Evolutionary conservation across 148 eudicot genomes (phyloP), one percentile per base, ranked within the genome.

Genomic region (Selenicereus undatus): DNA sequence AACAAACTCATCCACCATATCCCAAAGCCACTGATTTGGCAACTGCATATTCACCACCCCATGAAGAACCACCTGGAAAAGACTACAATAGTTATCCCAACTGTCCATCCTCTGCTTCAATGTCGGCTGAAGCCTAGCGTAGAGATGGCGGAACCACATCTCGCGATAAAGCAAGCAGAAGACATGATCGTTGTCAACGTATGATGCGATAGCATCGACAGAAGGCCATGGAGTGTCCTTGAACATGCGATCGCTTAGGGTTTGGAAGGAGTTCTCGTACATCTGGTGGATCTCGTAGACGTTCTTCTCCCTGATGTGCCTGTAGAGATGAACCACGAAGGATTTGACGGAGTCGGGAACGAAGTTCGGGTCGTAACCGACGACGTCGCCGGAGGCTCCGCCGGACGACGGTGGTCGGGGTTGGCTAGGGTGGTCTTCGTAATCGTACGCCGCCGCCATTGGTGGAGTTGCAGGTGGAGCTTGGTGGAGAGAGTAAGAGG

Each of bases 11-110:
- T 96, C 99, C 36, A 94, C 98, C 98, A 96, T 94, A 89, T 96
- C 99, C 99, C 99, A 96, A 81, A 96, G 79, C 99, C 99, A 96
- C 88, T 96, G 99, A 79, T 96, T 96, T 5, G 98, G 98, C 84
- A 96, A 84, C 83, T 96, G 99, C 97, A 96, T 94, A 84, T 90
- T 94, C 62, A 96, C 95, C 68, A 89, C 92, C 4, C 97, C 99
- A 64, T 90, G 94, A 36, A 84, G 76, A 9, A 84, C 81, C 70
- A 96, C 98, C 91, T 91, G 88, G 72, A 89, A 79, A n/a, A 96
- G 81, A 51, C 83, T 88, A 72, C 98, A 93, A 81, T 96, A 96
- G 78, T 96, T 96, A 62, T 96, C 99, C 98, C 98, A 96, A 2
- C 94, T 90, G 82, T 92, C 97, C 48, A 92, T 89, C 70, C 98